Base-by-base conservation (phyloP, 345 rosid genomes). In the Hevea brasiliensis region DNA sequence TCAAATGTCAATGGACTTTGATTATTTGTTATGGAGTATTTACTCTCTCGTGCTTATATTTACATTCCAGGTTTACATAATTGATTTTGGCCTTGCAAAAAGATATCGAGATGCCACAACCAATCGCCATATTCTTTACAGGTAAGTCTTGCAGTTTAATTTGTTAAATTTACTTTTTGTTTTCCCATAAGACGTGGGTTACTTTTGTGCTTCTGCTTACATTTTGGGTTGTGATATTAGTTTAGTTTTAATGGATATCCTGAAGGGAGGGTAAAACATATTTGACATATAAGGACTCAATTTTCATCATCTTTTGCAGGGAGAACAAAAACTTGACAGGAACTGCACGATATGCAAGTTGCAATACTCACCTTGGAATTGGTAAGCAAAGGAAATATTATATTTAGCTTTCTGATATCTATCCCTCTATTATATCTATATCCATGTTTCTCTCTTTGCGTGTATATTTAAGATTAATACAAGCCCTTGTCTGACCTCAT, bases 301-400 rank as follows among this genome's bases (percentile, higher is more conserved):
- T 41, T 55, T 8, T 35, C 21, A 53, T 44, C 10, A 24, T 44
- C 2, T 26, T 37, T 6, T 35, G 3, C 87, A 95, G 99, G 89
- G 99, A 95, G 74, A 92, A 95, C 76, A 95, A 95, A 74, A 95
- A 89, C 75, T 84, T 95, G 77, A 95, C 98, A 0, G 99, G 99
- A 68, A 95, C 99, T 65, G 99, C 99, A 29, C 82, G 98, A 20
- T 95, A 95, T 85, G 98, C 98, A 10, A 95, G 99, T 81, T 88
- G 98, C 84, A 95, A 95, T 72, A 92, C 99, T 24, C 99, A 95
- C 81, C 99, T 91, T 72, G 99, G 99, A 61, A 95, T 92, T 76
- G 98, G 99, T 95, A 84, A 82, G 81, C 44, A 14, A n/a, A 32
- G 32, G 13, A 29, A 41, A 32, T 58, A 47, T n/a, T 65, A 21